Conservation (phyloP, 192 early-diverging fungal genomes). For the Linnemannia hyalina region DNA sequence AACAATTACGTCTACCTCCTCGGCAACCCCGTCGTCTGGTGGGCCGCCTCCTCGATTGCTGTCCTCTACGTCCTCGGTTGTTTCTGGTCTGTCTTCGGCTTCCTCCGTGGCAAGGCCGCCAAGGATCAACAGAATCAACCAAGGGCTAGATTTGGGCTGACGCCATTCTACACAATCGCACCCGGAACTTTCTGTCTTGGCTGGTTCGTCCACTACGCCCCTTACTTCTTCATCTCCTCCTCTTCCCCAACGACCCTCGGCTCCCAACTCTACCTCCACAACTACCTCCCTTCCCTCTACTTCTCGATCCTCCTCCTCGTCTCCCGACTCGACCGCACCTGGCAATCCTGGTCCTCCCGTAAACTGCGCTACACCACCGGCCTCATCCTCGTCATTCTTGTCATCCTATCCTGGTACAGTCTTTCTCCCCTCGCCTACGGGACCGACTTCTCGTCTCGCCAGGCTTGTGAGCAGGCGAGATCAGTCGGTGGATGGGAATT, state of each 20-base stretch:
- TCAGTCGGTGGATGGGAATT: slow-evolving; percentile 33
- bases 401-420: slow-evolving; percentile 10
- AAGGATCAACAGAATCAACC: neutral
- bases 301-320: slow-evolving; percentile 82
- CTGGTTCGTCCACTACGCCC: slow-evolving; percentile 89
- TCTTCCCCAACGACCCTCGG: slow-evolving; percentile 40
- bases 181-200: slow-evolving; percentile 74
- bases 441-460: slow-evolving; percentile 15
- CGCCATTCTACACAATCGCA: slow-evolving; percentile 62
- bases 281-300: slow-evolving; percentile 95
- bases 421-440: slow-evolving; percentile 31
- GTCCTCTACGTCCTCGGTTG: slow-evolving; percentile 62
- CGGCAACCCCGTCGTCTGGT: slow-evolving; percentile 91
- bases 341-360: slow-evolving; percentile 54
- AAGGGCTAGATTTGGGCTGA: slow-evolving; percentile 15
- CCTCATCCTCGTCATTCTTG: neutral
- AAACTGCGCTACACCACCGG: slow-evolving; percentile 25
- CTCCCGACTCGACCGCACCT: slow-evolving; percentile 67
- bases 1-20: slow-evolving; percentile 86
- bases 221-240: slow-evolving; percentile 82
- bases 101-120: neutral
- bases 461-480: slow-evolving; percentile 18
- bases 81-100: neutral
- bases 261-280: slow-evolving; percentile 91
- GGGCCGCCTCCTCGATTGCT: slow-evolving; percentile 74